phyloP scores from a whole-genome alignment of 176 grass and related monocot genomes.

The Oryza punctata region DNA sequence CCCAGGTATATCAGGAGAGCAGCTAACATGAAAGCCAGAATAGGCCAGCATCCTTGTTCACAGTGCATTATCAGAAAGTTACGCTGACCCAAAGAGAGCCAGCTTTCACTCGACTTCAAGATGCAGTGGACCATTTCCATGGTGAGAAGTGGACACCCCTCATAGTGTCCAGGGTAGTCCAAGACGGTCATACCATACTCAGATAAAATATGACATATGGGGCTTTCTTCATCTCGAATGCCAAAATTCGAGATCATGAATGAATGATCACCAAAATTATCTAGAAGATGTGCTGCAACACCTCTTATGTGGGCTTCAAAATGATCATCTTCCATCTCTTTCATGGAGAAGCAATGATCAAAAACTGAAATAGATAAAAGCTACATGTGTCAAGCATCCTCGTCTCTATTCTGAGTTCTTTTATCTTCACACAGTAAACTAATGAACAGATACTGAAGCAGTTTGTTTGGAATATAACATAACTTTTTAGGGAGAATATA shows the following conservation, averaged over 20 bases:
- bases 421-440: not conserved
- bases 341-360: slow-evolving; percentile 76
- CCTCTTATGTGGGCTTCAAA: slow-evolving; percentile 66
- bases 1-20: slow-evolving; percentile 82
- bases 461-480: not conserved
- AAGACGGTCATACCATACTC: slow-evolving; percentile 73
- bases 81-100: slow-evolving; percentile 72
- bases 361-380: slow-evolving; percentile 62
- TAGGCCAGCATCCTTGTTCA: slow-evolving; percentile 78
- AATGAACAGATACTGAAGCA: not conserved
- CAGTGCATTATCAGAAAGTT: slow-evolving; percentile 82
- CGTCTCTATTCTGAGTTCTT: not conserved
- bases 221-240: slow-evolving; percentile 60
- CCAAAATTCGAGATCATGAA: slow-evolving; percentile 88
- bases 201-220: slow-evolving; percentile 62
- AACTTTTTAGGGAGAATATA: not conserved
- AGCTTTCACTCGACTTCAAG: slow-evolving; percentile 83
- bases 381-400: slow-evolving; percentile 28
- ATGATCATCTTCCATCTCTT: slow-evolving; percentile 51
- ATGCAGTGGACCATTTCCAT: slow-evolving; percentile 84
- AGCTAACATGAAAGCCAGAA: slow-evolving; percentile 88
- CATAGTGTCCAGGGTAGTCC: slow-evolving; percentile 84
- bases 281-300: slow-evolving; percentile 53
- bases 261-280: slow-evolving; percentile 67
- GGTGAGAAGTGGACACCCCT: slow-evolving; percentile 82